Base-by-base conservation (phyloP, 208 protist species). In the Acanthamoeba polyphaga region DNA sequence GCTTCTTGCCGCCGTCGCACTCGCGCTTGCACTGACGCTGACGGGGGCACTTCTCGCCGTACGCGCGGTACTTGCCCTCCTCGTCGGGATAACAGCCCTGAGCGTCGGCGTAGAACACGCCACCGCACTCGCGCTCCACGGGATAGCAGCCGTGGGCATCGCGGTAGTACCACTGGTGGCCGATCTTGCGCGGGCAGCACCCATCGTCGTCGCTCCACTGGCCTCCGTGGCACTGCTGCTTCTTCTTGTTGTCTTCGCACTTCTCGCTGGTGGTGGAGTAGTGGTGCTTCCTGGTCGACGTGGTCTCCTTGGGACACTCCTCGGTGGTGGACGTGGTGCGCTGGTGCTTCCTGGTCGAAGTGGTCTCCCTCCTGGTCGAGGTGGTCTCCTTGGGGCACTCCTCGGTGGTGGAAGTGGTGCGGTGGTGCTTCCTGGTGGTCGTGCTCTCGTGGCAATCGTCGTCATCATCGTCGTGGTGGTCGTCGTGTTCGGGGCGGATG, bases 151-250 rank as follows among this genome's bases (percentile, higher is more conserved):
- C 68, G 1, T 17, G 27, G 10, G 22, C 68, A 9, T 76, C 68
- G 68, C 68, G 68, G 34, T 43, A 76, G 68, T 1, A 9, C 32
- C 27, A 76, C 32, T 43, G 2, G 68, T 46, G 34, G 68, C 27
- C 68, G 29, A 76, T 4, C 68, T 76, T 76, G 68, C 68, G 68
- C 29, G 68, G 68, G 68, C 68, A 76, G 68, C 68, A 76, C 5
- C 68, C 68, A 8, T 76, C 2, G 29, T 29, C 68, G 8, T 76
- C 68, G 8, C 13, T 19, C 29, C 34, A 46, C 68, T 76, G 27
- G n/a, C 68, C 68, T 29, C 68, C n/a, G 22, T 10, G 29, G 68
- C 68, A 76, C 68, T 76, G 4, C 29, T 43, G 22, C 15, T 76
- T 29, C 29, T 76, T 46, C n/a, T n/a, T n/a, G n/a, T n/a, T n/a